phyloP scores from a whole-genome alignment of 2,329 filamentous ascomycete genomes.

The Aspergillus tamarii region DNA sequence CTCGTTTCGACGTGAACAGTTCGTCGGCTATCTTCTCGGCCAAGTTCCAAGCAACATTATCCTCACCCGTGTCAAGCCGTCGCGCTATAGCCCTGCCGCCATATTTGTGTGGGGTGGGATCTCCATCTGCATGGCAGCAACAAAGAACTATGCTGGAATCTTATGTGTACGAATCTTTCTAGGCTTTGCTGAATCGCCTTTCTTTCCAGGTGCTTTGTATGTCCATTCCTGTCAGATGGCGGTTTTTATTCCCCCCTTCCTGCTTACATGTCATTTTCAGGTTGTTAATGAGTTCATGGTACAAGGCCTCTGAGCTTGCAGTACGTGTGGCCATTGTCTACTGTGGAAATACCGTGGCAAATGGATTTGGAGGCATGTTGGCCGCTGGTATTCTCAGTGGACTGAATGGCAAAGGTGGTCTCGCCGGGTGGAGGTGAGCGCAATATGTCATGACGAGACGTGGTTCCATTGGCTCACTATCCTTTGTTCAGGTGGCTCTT shows the following conservation, averaged over 20 bases:
- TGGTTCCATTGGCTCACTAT: neutral
- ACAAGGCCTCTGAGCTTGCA: constrained; percentile 65
- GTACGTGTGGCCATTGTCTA: constrained; percentile 51
- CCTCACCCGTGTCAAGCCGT: constrained; percentile 31
- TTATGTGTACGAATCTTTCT: constrained; percentile 33
- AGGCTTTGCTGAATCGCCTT: constrained; percentile 61
- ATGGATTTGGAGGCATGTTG: constrained; percentile 46
- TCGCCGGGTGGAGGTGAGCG: constrained; percentile 41
- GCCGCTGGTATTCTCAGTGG: constrained; percentile 29
- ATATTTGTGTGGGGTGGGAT: constrained; percentile 26
- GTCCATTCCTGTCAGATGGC: constrained; percentile 14
- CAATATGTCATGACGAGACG: neutral
- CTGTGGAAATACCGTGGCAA: constrained; percentile 44
- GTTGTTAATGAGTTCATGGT: constrained; percentile 55
- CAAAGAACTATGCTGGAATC: constrained; percentile 19
- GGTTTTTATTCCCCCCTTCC: neutral
- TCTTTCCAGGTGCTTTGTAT: constrained; percentile 52
- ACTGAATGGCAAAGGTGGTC: constrained; percentile 43
- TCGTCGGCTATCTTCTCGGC: constrained; percentile 52
- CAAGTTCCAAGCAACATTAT: constrained; percentile 48
- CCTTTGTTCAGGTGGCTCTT: constrained; percentile 33
- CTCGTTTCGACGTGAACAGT: neutral
- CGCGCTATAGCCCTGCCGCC: constrained; percentile 43
- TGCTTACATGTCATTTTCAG: neutral
- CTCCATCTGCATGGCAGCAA: constrained; percentile 44